Base-by-base conservation (phyloP, 306 rosid genomes). In the Castanea mollissima region DNA sequence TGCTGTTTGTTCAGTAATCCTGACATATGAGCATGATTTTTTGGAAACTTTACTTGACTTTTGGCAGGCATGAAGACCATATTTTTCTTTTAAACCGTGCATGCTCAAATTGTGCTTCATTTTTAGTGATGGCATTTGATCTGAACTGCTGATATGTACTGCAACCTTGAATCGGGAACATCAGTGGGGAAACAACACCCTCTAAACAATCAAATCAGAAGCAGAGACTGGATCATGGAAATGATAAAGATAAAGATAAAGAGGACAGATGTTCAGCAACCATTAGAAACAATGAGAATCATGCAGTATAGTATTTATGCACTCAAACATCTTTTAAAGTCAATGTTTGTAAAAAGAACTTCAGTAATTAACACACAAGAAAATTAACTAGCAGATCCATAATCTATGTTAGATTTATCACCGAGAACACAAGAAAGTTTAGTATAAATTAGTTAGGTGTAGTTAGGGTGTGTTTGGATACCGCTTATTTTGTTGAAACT, bases 111-210 rank as follows among this genome's bases (percentile, higher is more conserved):
- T 90, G 86, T 92, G 87, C 95, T 95, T 91, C 99, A 92, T 94
- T 83, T 90, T 92, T 79, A 92, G 69, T 78, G 95, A 94, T 91
- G 99, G 99, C 99, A 94, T 94, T 94, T 90, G 99, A 78, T 85
- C 91, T 88, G 77, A 54, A 78, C 87, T 86, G 84, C 72, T 72
- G 83, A 87, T 82, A 71, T 18, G 76, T 79, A 83, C 84, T 71
- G 76, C 85, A 80, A 70, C 73, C 79, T 77, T 78, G 92, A 83
- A 73, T 79, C 49, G 74, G 72, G 87, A 86, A 86, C 95, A 85
- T 90, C 85, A 74, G 88, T 54, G 68, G 86, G 86, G 86, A 84
- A 83, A 83, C 79, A 70, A 73, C 60, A 78, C 74, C 88, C 86
- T 81, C 69, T 20, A 34, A 64, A 52, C 73, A 80, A 77, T 76